Conservation (phyloP, 495 filamentous ascomycete genomes). For the Tuber borchii region DNA sequence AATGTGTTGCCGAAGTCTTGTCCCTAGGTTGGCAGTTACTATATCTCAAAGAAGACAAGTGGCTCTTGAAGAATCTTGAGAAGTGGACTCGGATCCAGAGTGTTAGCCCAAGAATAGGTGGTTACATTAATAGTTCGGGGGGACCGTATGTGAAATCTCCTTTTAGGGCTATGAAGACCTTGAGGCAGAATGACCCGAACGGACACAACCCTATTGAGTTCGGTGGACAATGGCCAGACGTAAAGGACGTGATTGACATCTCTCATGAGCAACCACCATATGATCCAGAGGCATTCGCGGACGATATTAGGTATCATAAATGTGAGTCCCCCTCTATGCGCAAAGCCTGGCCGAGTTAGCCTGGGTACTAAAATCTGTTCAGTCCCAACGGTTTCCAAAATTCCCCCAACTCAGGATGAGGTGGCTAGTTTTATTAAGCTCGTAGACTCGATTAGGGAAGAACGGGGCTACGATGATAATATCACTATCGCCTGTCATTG, state of each 20-base stretch:
- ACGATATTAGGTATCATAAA: conserved; percentile 59
- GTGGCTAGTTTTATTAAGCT: conserved; percentile 68
- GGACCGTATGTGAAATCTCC: conserved; percentile 28
- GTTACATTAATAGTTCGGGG: conserved; percentile 43
- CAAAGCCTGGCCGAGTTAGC: conserved; percentile 19
- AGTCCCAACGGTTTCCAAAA: conserved; percentile 81
- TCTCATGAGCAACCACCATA: conserved; percentile 64
- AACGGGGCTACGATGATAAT: conserved; percentile 44
- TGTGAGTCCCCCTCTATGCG: conserved; percentile 35
- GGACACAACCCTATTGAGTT: conserved; percentile 71
- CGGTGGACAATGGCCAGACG: conserved; percentile 57
- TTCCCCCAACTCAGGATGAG: conserved; percentile 72
- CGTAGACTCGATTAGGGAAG: conserved; percentile 62
- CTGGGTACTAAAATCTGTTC: conserved; percentile 37
- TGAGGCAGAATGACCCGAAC: conserved; percentile 67
- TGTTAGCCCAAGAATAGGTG: conserved; percentile 68
- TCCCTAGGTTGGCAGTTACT: conserved; percentile 84
- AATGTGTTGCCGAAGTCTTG: conserved; percentile 68
- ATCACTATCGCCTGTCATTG: conserved; percentile 76
- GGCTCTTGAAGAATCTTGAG: conserved; percentile 93
- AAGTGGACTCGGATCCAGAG: conserved; percentile 79
- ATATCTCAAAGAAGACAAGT: conserved; percentile 82
- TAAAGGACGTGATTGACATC: conserved; percentile 61
- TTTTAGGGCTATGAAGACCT: conserved; percentile 65
- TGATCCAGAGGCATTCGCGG: conserved; percentile 57